These are phyloP conservation scores for Sugiyamaella xylanicola DNA, from an alignment of 1,139 yeast species.

Conservation along the genomic window DNA sequence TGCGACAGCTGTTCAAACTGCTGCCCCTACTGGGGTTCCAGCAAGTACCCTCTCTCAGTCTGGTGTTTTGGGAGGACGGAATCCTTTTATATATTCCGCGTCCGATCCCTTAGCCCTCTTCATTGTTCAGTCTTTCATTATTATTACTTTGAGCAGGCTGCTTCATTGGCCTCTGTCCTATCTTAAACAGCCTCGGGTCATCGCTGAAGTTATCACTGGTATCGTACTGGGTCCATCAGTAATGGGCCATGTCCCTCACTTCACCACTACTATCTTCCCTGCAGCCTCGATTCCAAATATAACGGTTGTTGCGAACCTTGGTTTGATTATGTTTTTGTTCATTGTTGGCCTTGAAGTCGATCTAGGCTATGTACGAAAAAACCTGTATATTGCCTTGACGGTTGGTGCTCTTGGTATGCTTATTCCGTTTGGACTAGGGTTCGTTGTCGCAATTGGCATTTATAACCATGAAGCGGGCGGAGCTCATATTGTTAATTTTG, in stretches of 20 bases:
- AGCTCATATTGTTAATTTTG: slow-evolving; percentile 50
- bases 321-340: slow-evolving; percentile 71
- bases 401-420: slow-evolving; percentile 74
- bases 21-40: slow-evolving; percentile 6
- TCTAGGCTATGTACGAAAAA: slow-evolving; percentile 59
- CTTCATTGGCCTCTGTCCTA: slow-evolving; percentile 60
- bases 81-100: slow-evolving; percentile 63
- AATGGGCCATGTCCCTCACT: slow-evolving; percentile 68
- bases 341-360: slow-evolving; percentile 81
- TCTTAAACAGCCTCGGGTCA: slow-evolving; percentile 72
- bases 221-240: slow-evolving; percentile 56
- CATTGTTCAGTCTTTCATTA: slow-evolving; percentile 56
- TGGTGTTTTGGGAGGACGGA: slow-evolving; percentile 63
- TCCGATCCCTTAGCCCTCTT: slow-evolving; percentile 62
- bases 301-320: slow-evolving; percentile 68
- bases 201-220: slow-evolving; percentile 77
- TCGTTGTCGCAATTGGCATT: slow-evolving; percentile 67
- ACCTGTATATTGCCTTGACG: slow-evolving; percentile 59
- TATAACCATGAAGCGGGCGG: slow-evolving; percentile 49
- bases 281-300: slow-evolving; percentile 61
- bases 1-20: neutral
- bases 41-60: slow-evolving; percentile 24
- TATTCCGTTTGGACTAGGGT: slow-evolving; percentile 76
- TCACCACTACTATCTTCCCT: slow-evolving; percentile 67
- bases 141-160: slow-evolving; percentile 55